These are phyloP conservation scores for Orobanche coerulescens DNA, from an alignment of 257 asterid species.

Conservation along the genomic window DNA sequence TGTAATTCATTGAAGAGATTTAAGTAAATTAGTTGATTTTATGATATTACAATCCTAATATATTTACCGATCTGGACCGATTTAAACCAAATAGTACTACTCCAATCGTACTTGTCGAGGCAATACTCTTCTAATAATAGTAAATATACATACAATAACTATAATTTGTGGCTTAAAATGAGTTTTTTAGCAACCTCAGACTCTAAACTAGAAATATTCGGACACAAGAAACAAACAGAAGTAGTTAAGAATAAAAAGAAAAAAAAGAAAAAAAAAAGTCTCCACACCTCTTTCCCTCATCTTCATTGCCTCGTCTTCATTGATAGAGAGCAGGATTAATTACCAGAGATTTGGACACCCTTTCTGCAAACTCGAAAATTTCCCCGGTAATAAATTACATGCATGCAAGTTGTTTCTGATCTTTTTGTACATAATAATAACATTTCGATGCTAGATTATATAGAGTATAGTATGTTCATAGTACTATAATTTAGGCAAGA, in stretches of 20 bases:
- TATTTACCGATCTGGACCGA: no score
- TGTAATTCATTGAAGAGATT: no score
- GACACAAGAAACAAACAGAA: not conserved
- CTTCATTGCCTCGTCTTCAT: no score
- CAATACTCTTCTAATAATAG: slow-evolving; percentile 19
- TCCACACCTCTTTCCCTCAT: not conserved
- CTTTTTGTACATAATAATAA: no score
- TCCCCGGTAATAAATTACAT: not conserved
- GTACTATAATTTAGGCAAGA: no score
- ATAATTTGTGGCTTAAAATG: slow-evolving; percentile 23
- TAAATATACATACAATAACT: not conserved
- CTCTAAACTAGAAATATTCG: slow-evolving; percentile 17
- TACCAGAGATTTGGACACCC: not conserved
- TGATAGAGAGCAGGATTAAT: slow-evolving; percentile 3
- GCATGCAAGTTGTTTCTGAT: no score
- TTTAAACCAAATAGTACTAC: no score
- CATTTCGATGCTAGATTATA: no score
- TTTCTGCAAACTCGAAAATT: no score
- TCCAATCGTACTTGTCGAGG: slow-evolving; percentile 8
- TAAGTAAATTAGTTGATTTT: no score
- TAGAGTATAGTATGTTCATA: no score
- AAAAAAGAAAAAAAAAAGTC: not conserved
- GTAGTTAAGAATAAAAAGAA: not conserved
- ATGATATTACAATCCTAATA: no score
- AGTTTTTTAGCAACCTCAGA: slow-evolving; percentile 27